Conservation (phyloP, 2,329 filamentous ascomycete genomes). For the Coniella vitis region DNA sequence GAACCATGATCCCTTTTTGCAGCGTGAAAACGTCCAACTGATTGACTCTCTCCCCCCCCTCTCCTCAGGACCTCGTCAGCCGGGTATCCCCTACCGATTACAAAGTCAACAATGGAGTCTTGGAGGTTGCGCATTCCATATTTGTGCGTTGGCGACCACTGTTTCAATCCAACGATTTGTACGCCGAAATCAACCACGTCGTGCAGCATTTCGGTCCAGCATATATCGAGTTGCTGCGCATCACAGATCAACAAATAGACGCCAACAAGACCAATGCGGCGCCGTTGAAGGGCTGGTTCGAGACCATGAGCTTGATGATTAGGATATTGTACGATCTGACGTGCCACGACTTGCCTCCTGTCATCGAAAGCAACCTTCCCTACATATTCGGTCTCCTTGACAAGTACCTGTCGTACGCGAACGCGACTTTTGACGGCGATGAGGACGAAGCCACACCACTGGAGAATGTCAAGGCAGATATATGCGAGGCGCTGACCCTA, state of each 20-base stretch:
- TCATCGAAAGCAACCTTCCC: constrained; percentile 83
- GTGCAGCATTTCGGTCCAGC: constrained; percentile 75
- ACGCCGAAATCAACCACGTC: constrained; percentile 94
- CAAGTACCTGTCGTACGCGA: constrained; percentile 89
- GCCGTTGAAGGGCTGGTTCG: constrained; percentile 69
- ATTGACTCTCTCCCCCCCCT: constrained; percentile 16
- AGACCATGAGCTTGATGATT: constrained; percentile 78
- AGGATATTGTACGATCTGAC: constrained; percentile 95
- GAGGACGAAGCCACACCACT: constrained; percentile 87
- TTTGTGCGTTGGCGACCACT: constrained; percentile 94
- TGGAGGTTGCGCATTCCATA: constrained; percentile 97
- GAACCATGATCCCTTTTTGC: neutral
- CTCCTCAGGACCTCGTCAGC: constrained; percentile 69
- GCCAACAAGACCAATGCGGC: constrained; percentile 70
- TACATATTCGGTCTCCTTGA: constrained; percentile 74
- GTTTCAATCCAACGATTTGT: constrained; percentile 87
- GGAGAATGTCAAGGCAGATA: constrained; percentile 85
- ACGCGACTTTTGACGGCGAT: constrained; percentile 71
- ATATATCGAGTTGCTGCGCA: constrained; percentile 71
- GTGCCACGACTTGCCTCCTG: constrained; percentile 90
- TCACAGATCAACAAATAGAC: constrained; percentile 65
- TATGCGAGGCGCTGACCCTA: constrained; percentile 83
- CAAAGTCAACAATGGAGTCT: constrained; percentile 82
- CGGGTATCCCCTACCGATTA: constrained; percentile 76
- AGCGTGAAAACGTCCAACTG: neutral